phyloP scores from a whole-genome alignment of 345 rosid genomes.

The Citrus glauca region DNA sequence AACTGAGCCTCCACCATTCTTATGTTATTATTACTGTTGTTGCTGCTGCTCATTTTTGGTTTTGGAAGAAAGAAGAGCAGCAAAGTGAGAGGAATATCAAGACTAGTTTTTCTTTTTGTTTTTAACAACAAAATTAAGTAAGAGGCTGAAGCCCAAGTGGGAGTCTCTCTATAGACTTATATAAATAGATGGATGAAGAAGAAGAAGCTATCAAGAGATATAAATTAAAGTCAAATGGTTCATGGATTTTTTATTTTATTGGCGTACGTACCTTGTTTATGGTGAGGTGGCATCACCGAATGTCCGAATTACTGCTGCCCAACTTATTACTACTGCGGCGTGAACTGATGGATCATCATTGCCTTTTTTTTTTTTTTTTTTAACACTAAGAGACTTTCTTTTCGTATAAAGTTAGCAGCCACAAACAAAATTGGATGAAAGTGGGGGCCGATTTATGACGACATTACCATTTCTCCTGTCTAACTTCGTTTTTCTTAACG shows the following conservation, averaged over 20 bases:
- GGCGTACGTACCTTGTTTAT: neutral
- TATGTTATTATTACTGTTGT: conserved; percentile 19
- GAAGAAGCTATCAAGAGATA: no score
- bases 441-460: neutral
- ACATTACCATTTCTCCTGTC: neutral
- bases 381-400: neutral
- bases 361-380: neutral
- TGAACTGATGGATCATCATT: neutral
- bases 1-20: conserved; percentile 68
- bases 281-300: conserved; percentile 7
- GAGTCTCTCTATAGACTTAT: no score
- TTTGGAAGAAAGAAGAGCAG: no score
- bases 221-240: no score
- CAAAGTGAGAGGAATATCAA: neutral
- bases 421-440: neutral
- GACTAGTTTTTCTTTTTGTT: neutral
- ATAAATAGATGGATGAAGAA: no score
- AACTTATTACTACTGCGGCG: neutral
- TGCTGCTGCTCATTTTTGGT: neutral
- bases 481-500: neutral
- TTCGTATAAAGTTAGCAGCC: neutral
- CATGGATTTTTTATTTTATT: no score
- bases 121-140: no score
- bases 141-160: no score
- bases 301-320: conserved; percentile 13